phyloP scores from a whole-genome alignment of 129 eudicot species.

The Artemisia annua region DNA sequence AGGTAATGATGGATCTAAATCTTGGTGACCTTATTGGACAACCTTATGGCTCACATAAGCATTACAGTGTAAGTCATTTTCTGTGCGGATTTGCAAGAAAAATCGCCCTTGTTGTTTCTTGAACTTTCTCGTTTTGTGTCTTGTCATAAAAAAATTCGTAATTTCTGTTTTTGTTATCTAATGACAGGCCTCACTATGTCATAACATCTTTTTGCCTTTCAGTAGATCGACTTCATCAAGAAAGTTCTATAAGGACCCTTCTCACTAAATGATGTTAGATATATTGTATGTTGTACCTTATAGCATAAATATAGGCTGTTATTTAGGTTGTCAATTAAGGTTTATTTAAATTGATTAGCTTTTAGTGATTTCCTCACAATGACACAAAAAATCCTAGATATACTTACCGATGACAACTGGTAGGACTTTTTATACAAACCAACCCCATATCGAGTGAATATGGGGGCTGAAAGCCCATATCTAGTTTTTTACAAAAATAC shows the following conservation, averaged over 20 bases:
- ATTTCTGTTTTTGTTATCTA: background rate
- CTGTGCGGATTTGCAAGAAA: background rate
- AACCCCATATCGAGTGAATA: too few relatives aligned
- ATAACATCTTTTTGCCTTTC: background rate
- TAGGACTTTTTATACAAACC: too few relatives aligned
- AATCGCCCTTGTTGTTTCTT: background rate
- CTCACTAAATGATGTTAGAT: background rate
- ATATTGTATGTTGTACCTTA: background rate
- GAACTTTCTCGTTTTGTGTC: background rate
- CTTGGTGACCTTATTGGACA: conserved; percentile 73
- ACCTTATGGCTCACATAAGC: conserved; percentile 85
- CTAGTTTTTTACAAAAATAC: too few relatives aligned
- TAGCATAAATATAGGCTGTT: background rate
- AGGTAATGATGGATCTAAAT: conserved; percentile 65
- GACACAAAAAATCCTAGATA: too few relatives aligned
- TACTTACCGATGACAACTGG: too few relatives aligned
- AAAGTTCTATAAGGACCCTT: background rate
- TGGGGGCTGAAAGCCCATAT: too few relatives aligned
- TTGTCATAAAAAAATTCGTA: background rate
- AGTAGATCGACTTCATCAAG: conserved; percentile 4
- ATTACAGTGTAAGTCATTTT: conserved; percentile 56
- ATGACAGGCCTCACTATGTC: background rate
- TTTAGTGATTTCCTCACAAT: too few relatives aligned
- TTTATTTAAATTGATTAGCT: too few relatives aligned
- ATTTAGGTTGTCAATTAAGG: too few relatives aligned